phyloP scores from a whole-genome alignment of 495 filamentous ascomycete species.

The Aspergillus sparsus region DNA sequence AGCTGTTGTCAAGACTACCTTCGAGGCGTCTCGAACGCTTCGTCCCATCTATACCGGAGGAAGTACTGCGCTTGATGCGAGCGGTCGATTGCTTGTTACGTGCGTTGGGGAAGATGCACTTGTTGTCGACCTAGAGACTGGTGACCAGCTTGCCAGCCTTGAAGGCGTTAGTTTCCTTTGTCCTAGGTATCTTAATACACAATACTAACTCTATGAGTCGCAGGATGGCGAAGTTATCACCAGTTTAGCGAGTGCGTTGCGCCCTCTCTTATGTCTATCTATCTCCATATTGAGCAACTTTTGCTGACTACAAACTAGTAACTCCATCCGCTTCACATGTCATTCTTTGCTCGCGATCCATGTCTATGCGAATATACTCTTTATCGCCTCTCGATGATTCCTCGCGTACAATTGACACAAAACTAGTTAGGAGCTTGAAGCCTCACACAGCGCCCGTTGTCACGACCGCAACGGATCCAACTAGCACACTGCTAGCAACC shows the following conservation, averaged over 20 bases:
- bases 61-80: slow-evolving; percentile 76
- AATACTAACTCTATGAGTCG: slow-evolving; percentile 24
- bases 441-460: slow-evolving; percentile 90
- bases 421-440: slow-evolving; percentile 77
- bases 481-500: slow-evolving; percentile 86
- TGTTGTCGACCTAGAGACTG: slow-evolving; percentile 81
- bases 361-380: slow-evolving; percentile 89
- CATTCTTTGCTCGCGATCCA: slow-evolving; percentile 85
- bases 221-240: slow-evolving; percentile 94
- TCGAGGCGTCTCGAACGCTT: slow-evolving; percentile 75
- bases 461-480: slow-evolving; percentile 77
- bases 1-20: slow-evolving; percentile 73
- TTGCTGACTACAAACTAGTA: slow-evolving; percentile 51
- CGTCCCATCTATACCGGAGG: slow-evolving; percentile 95
- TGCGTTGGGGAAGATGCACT: slow-evolving; percentile 87
- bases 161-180: slow-evolving; percentile 69
- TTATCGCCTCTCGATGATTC: slow-evolving; percentile 59
- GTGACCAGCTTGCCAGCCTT: slow-evolving; percentile 77
- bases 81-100: slow-evolving; percentile 80
- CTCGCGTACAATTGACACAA: slow-evolving; percentile 56
- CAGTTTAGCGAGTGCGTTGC: slow-evolving; percentile 68
- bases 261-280: slow-evolving; percentile 4
- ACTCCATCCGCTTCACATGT: slow-evolving; percentile 86
- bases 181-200: slow-evolving; percentile 2
- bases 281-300: neutral